These are phyloP conservation scores for Aspergillus quadricinctus DNA, from an alignment of 2,329 filamentous ascomycete genomes.

Conservation along the genomic window DNA sequence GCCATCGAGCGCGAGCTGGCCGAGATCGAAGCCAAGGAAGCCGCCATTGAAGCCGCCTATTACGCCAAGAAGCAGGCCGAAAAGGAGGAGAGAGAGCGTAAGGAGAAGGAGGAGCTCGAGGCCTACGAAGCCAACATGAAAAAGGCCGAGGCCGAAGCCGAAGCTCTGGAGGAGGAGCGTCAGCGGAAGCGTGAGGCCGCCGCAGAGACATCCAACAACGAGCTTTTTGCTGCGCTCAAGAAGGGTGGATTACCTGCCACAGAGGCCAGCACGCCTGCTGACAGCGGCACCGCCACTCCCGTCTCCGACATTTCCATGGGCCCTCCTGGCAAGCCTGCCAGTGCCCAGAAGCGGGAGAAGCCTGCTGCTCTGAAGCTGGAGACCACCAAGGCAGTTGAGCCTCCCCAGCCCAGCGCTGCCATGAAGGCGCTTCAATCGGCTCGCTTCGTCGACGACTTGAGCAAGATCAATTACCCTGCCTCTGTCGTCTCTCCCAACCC, in stretches of 20 bases:
- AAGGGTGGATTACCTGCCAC: constrained; percentile 35
- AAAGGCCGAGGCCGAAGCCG: constrained; percentile 45
- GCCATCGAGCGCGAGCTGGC: constrained; percentile 46
- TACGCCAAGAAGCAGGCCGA: constrained; percentile 76
- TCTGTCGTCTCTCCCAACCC: constrained; percentile 88
- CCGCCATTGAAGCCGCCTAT: constrained; percentile 43
- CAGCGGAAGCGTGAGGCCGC: constrained; percentile 38
- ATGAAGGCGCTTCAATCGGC: constrained; percentile 91
- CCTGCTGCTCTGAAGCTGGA: constrained; percentile 85
- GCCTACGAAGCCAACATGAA: constrained; percentile 46
- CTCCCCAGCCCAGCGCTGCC: constrained; percentile 86
- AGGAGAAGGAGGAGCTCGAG: constrained; percentile 44
- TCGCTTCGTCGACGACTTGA: constrained; percentile 76
- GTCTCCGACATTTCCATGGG: constrained; percentile 44
- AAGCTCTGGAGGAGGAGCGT: constrained; percentile 43
- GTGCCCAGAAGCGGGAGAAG: constrained; percentile 65
- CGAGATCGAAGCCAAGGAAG: constrained; percentile 45
- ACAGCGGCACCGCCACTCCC: constrained; percentile 45
- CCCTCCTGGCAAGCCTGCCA: constrained; percentile 51
- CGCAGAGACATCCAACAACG: constrained; percentile 33
- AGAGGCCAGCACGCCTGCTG: constrained; percentile 37
- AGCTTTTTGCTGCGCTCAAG: constrained; percentile 43
- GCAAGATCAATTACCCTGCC: constrained; percentile 73
- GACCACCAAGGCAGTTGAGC: constrained; percentile 81
- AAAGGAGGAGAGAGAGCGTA: constrained; percentile 51